Evolutionary conservation across 257 asterid genomes (phyloP), one percentile per base, ranked within the genome.

Genomic region (Solanum chiquidenum): DNA sequence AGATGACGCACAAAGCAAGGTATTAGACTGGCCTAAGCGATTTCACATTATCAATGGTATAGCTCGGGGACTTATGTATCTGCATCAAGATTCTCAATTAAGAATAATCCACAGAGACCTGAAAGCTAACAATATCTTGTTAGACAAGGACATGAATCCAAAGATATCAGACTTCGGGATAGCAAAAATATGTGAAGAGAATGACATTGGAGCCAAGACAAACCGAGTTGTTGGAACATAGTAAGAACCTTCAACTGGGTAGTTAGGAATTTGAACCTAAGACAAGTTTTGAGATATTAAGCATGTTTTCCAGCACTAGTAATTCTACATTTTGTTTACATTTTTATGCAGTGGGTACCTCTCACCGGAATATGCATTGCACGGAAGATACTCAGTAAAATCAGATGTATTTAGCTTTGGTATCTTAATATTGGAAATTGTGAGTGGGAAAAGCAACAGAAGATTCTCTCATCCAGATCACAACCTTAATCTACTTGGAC

Each of bases 361-460:
- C 90, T 91, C 95, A 84, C 95, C 93, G 12, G 94, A 93, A 86
- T 93, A 93, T 62, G 93, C 90, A 84, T 2, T 93, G 88, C 85
- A 87, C 40, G 95, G 95, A 1, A 55, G 88, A 40, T 92, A 86
- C 87, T 92, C 95, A 3, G 85, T 83, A 40, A 89, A 93, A 84
- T 90, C 95, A 0, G 94, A 92, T 52, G 94, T 93, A 40, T 93
- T 88, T 84, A 90, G 93, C 73, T 92, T 90, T 33, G 94, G 95
- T 3, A 90, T 91, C 38, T 25, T 90, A 49, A n/a, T 90, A 37
- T 83, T 88, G 72, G 91, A 91, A 79, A 88, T 88, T 21, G 66
- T 89, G 34, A 89, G 91, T 86, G 89, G 91, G 12, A 71, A 83
- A 74, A 91, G 73, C 75, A 91, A 87, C 88, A 85, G 88, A 83